These are phyloP conservation scores for Pyrus hybrid DNA, from an alignment of 331 rosid genomes.

Conservation along the genomic window DNA sequence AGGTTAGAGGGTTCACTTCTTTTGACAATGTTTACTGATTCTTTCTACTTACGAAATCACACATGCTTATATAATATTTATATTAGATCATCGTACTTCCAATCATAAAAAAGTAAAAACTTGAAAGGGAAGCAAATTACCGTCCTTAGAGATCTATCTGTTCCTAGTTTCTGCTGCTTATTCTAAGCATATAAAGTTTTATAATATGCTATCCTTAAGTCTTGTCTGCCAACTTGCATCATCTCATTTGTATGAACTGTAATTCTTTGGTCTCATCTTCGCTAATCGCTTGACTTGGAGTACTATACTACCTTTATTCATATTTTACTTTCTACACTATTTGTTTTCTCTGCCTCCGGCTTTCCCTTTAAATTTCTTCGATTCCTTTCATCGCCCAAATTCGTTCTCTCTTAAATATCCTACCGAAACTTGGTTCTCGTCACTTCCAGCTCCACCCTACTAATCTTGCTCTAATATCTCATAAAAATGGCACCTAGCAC, in stretches of 20 bases:
- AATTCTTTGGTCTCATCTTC: slow-evolving; percentile 14
- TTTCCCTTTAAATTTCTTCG: slow-evolving; percentile 3
- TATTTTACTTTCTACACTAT: not conserved
- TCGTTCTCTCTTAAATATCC: slow-evolving; percentile 5
- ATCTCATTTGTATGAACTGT: slow-evolving; percentile 8
- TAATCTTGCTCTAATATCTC: slow-evolving; percentile 6
- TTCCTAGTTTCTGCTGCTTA: slow-evolving; percentile 12
- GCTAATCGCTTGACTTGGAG: slow-evolving; percentile 15
- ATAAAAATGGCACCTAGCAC: slow-evolving; percentile 34
- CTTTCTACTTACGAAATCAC: not conserved
- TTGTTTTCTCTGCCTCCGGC: not conserved
- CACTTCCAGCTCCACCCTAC: slow-evolving; percentile 3
- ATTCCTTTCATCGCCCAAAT: slow-evolving; percentile 12
- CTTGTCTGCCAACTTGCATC: slow-evolving; percentile 17
- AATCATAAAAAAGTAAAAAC: not conserved
- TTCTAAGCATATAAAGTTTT: not conserved
- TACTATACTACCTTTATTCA: not conserved
- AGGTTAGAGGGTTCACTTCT: no score
- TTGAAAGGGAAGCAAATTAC: slow-evolving; percentile 20
- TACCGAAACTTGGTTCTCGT: not conserved
- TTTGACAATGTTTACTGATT: no score
- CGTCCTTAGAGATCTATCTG: slow-evolving; percentile 3
- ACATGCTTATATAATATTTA: slow-evolving; percentile 8
- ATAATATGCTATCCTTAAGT: slow-evolving; percentile 4
- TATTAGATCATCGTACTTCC: slow-evolving; percentile 6